Percentiles rank a stretch among this genome's conserved stretches.
Conservation (phyloP, 371 early-diverging fungal species). For the Neoconidiobolus thromboides region DNA sequence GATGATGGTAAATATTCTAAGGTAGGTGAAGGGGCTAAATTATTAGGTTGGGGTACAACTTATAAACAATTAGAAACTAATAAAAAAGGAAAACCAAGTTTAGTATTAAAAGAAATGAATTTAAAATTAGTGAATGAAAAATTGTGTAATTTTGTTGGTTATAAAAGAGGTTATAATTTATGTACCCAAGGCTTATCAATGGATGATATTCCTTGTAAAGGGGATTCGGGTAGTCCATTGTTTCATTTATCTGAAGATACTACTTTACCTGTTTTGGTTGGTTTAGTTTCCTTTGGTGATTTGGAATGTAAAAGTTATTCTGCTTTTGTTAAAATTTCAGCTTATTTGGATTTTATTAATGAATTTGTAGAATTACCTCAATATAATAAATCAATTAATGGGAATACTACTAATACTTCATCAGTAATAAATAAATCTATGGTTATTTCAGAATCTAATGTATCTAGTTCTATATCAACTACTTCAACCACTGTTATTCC, state of each 20-base stretch:
- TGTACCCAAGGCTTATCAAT: not conserved
- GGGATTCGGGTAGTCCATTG: not conserved
- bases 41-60: not conserved
- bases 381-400: too few relatives aligned
- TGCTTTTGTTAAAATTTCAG: not conserved
- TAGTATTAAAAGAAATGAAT: slow-evolving; percentile 1
- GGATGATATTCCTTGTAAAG: not conserved
- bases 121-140: not conserved
- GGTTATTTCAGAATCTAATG: too few relatives aligned
- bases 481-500: too few relatives aligned
- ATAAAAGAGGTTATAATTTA: not conserved
- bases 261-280: not conserved
- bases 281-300: not conserved
- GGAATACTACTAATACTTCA: too few relatives aligned
- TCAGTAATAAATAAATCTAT: too few relatives aligned
- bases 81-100: not conserved
- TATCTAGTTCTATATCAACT: too few relatives aligned
- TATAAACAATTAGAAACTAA: not conserved
- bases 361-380: not conserved
- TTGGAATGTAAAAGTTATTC: not conserved
- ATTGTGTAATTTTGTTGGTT: not conserved
- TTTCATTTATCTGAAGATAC: not conserved
- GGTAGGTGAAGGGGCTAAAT: not conserved
- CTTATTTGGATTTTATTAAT: not conserved
- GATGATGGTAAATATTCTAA: not conserved